Evolutionary conservation across 257 asterid genomes (phyloP), one percentile per base, ranked within the genome.

Genomic region (Przewalskia tangutica): DNA sequence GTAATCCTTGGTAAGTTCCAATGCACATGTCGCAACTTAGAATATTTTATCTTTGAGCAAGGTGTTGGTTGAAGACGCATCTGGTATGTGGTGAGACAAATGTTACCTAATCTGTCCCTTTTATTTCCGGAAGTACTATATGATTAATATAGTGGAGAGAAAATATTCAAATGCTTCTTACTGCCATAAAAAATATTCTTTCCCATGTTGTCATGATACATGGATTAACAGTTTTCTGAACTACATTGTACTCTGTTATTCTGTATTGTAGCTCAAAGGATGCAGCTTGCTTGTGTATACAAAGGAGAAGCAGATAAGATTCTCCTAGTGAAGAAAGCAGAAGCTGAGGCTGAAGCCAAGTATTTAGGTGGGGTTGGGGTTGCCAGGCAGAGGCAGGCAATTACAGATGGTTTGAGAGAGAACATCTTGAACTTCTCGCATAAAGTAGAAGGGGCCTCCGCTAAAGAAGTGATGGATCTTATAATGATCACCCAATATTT

Each of bases 341-440:
- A 95, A 86, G 98, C 95, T 1, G 99, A 95, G 4, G 99, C 98
- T 18, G 99, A 95, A 85, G 80, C 99, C 85, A 95, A 95, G 91
- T 95, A 95, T 89, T 93, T 95, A 7, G 99, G 99, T 51, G 99
- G 98, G 50, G 97, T 95, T 7, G 99, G 99, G 67, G 99, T 95
- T 51, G 99, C 99, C n/a, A 89, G 94, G 85, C 99, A 95, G 90
- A 90, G 99, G 77, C 99, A 95, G 83, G 99, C 99, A n/a, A 95
- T 95, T 23, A 95, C 99, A 3, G 99, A 95, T 50, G 99, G 99
- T 62, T 88, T 95, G 82, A 83, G 99, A 48, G 97, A 94, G 90
- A 95, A 95, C 88, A 95, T 95, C 62, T 81, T 95, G 89, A 92
- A 94, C 85, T 94, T 95, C 90, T 94, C 98, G 70, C 90, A 91